These are phyloP conservation scores for Fusarium albidum DNA, from an alignment of 2,329 filamentous ascomycete genomes.

Conservation along the genomic window DNA sequence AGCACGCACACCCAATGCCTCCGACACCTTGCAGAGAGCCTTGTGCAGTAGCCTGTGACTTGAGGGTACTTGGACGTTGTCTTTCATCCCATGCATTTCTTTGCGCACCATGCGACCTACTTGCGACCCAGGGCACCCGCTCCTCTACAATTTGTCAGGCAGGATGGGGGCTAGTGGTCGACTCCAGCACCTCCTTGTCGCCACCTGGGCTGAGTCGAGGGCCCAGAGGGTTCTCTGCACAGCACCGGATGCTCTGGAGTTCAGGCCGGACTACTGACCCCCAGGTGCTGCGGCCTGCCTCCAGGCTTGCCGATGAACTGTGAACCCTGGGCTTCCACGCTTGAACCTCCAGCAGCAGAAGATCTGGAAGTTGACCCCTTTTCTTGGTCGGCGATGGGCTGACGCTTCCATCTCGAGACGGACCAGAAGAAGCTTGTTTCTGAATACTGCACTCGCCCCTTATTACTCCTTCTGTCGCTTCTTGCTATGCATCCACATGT, in stretches of 20 bases:
- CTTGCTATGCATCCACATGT: constrained; percentile 17
- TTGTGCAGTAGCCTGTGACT: constrained; percentile 6
- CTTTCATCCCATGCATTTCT: constrained; percentile 1
- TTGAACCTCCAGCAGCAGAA: background rate
- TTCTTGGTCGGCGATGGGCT: constrained; percentile 4
- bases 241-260: background rate
- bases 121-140: background rate
- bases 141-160: background rate
- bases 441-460: background rate
- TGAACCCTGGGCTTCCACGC: background rate
- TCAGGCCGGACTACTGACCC: background rate
- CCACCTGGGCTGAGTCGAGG: constrained; percentile 4
- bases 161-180: background rate
- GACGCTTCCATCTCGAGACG: background rate
- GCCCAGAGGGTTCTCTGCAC: background rate
- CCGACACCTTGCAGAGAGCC: constrained; percentile 5
- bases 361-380: background rate
- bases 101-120: constrained; percentile 4
- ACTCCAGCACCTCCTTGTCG: background rate
- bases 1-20: background rate
- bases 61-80: constrained; percentile 1
- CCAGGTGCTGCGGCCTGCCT: background rate
- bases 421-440: background rate
- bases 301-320: background rate
- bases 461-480: background rate